These are phyloP conservation scores for Aspergillus leporis DNA, from an alignment of 495 filamentous ascomycete species.

Conservation along the genomic window DNA sequence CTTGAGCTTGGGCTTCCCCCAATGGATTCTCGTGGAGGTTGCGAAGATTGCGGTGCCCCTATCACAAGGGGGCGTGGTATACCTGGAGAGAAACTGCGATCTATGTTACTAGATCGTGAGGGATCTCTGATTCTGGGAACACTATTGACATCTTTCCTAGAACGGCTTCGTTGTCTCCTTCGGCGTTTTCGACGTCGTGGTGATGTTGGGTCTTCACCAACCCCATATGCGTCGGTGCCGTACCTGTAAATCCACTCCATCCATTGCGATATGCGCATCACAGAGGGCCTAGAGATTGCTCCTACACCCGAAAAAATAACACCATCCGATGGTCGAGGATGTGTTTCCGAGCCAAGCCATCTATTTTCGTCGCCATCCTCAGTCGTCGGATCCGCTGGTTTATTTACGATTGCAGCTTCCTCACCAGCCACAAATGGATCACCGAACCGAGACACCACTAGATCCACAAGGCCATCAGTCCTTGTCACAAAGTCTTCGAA, in stretches of 20 bases:
- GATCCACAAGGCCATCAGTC: constrained; percentile 71
- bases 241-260: constrained; percentile 79
- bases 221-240: constrained; percentile 78
- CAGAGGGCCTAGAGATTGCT: constrained; percentile 60
- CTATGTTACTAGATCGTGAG: constrained; percentile 22
- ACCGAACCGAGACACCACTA: constrained; percentile 86
- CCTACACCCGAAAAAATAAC: constrained; percentile 80
- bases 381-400: background rate
- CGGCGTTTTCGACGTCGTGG: constrained; percentile 46
- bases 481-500: constrained; percentile 74
- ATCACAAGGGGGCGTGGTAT: constrained; percentile 48
- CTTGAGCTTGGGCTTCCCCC: constrained; percentile 14
- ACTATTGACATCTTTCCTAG: constrained; percentile 10
- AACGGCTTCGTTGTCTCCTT: constrained; percentile 25
- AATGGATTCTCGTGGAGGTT: constrained; percentile 21
- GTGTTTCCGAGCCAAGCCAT: constrained; percentile 68
- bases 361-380: constrained; percentile 10
- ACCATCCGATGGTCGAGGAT: constrained; percentile 72
- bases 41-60: constrained; percentile 26
- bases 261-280: constrained; percentile 73
- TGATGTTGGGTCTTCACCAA: constrained; percentile 69
- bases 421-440: constrained; percentile 33
- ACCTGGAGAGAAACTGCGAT: constrained; percentile 36
- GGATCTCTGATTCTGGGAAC: constrained; percentile 5
- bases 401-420: constrained; percentile 11